Percentiles rank a stretch among this genome's conserved stretches.
These are phyloP conservation scores for Ampelocalamus luodianensis DNA, from an alignment of 176 grass and related monocot genomes.

Conservation along the genomic window DNA sequence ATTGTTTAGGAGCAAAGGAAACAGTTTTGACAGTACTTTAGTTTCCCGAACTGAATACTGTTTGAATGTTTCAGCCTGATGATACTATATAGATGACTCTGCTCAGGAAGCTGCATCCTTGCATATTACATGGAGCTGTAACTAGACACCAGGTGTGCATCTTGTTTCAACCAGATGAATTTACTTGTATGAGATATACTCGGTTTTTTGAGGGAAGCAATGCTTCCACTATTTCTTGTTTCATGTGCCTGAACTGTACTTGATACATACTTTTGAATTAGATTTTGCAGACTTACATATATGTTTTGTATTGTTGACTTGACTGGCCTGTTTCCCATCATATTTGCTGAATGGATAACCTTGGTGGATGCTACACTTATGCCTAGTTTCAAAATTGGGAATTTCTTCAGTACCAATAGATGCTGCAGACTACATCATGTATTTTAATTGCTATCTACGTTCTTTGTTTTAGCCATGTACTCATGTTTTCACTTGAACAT, in stretches of 20 bases:
- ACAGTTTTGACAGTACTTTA: conserved; percentile 61
- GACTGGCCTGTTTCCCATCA: neutral
- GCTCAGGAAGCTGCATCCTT: conserved; percentile 37
- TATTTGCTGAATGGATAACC: neutral
- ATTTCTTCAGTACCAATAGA: neutral
- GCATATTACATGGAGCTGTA: conserved; percentile 36
- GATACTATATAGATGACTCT: conserved; percentile 37
- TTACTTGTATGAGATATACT: conserved; percentile 40
- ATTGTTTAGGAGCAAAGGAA: conserved; percentile 90
- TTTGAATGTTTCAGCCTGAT: conserved; percentile 38
- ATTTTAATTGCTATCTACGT: neutral
- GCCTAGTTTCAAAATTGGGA: conserved; percentile 2
- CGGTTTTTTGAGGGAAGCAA: conserved; percentile 27
- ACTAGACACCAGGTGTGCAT: conserved; percentile 4
- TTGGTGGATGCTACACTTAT: conserved; percentile 15
- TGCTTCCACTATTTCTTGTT: conserved; percentile 45
- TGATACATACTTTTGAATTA: conserved; percentile 31
- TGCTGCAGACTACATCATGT: neutral
- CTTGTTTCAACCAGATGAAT: conserved; percentile 47
- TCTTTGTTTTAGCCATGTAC: neutral
- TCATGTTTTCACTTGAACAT: neutral
- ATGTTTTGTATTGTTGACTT: conserved; percentile 24
- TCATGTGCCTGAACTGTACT: conserved; percentile 41
- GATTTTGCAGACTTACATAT: conserved; percentile 16
- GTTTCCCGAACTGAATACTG: conserved; percentile 39